Conservation (phyloP, 202 grass and related monocot species). For the Bolboschoenoplectus hybrid region DNA sequence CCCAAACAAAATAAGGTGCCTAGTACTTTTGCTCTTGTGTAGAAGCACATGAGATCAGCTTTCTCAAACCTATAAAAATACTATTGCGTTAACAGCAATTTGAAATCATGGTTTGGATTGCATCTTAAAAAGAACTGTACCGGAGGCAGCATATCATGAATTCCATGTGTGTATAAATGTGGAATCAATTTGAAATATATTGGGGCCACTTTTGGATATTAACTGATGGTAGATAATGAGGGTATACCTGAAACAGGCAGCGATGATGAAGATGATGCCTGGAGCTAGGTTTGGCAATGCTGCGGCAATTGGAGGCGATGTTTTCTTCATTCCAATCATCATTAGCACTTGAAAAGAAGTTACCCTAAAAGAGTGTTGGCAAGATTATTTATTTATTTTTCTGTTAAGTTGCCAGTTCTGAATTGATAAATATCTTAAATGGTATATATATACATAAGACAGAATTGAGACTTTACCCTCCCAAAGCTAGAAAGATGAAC, state of each 20-base stretch:
- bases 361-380: constrained; percentile 46
- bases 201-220: neutral
- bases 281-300: constrained; percentile 74
- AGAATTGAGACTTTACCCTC: constrained; percentile 50
- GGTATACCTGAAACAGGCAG: constrained; percentile 59
- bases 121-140: neutral
- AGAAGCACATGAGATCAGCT: constrained; percentile 65
- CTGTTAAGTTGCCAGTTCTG: constrained; percentile 10
- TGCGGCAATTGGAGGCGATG: constrained; percentile 62
- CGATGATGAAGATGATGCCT: constrained; percentile 66
- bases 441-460: neutral
- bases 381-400: neutral
- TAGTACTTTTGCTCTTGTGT: constrained; percentile 65
- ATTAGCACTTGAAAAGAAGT: constrained; percentile 69
- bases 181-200: constrained; percentile 1
- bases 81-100: constrained; percentile 10
- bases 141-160: constrained; percentile 6
- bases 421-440: neutral
- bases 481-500: constrained; percentile 58
- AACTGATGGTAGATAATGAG: neutral
- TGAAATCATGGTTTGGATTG: neutral
- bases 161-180: neutral
- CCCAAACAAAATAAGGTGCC: constrained; percentile 67
- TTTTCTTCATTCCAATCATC: constrained; percentile 69
- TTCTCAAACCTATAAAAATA: constrained; percentile 64